Conservation (phyloP, 306 rosid genomes). For the Lathyrus aphaca region DNA sequence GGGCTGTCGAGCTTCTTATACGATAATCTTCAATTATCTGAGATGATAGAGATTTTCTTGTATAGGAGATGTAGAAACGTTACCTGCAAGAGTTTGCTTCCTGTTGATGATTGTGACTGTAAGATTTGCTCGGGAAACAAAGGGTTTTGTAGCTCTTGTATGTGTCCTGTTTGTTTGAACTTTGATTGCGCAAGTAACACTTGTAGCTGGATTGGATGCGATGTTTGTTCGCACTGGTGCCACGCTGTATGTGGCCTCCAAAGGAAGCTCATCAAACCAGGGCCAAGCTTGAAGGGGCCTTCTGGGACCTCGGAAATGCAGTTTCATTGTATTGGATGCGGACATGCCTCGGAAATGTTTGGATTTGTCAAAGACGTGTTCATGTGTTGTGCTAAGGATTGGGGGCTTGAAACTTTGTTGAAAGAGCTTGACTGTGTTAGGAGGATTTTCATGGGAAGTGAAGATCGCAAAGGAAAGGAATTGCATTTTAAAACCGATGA, state of each 20-base stretch:
- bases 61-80: conserved; percentile 76
- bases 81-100: conserved; percentile 72
- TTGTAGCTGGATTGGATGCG: conserved; percentile 99
- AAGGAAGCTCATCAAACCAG: conserved; percentile 80
- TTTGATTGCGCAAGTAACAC: conserved; percentile 93
- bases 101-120: conserved; percentile 98
- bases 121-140: conserved; percentile 77
- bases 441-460: conserved; percentile 83
- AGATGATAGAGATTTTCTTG: conserved; percentile 84
- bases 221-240: conserved; percentile 97
- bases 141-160: conserved; percentile 93
- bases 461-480: conserved; percentile 89
- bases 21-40: conserved; percentile 57
- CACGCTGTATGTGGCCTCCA: conserved; percentile 94
- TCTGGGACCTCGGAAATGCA: conserved; percentile 89
- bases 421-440: conserved; percentile 92
- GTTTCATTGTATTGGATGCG: conserved; percentile 91
- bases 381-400: conserved; percentile 82
- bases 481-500: conserved; percentile 72
- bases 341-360: conserved; percentile 93
- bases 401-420: conserved; percentile 82
- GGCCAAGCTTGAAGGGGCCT: conserved; percentile 92
- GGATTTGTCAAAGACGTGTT: conserved; percentile 98
- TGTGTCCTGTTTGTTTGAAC: conserved; percentile 96
- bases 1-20: conserved; percentile 72